Evolutionary conservation across 306 rosid genomes (phyloP), one percentile per base, ranked within the genome.

Genomic region (Lotus japonicus): DNA sequence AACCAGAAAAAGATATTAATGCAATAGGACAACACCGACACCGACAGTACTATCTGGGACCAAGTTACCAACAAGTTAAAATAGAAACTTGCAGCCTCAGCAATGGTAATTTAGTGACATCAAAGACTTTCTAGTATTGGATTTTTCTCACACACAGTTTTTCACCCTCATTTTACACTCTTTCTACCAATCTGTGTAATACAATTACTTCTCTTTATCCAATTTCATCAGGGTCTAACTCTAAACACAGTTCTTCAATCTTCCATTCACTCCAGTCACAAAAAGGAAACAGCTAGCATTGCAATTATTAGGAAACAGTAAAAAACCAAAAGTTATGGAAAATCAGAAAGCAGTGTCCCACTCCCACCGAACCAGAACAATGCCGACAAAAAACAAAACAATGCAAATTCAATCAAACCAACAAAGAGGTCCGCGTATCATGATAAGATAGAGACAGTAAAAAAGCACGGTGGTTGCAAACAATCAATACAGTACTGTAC

Each of bases 301-400:
- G 4, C 6, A 16, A 43, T 73, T 14, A 73, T 64, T 56, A 62
- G 3, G 16, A 16, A 21, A 43, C 65, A 64, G 53, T 50, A 38
- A 48, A 50, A 48, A 38, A 11, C 23, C 23, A 1, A 58, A 21
- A 42, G 61, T 39, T 5, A 58, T 19, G 9, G 19, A 2, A 48
- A 55, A 13, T 33, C 14, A 53, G 54, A 48, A 54, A 13, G 43
- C 11, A 54, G 69, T 26, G 69, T 26, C 33, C 57, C 79, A 62
- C 80, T 13, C 42, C 23, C 72, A 77, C 66, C 68, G 18, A 77
- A 71, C 68, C 15, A 23, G 52, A 55, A 11, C 19, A 58, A 69
- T 6, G 66, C 74, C 60, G 70, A 76, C 79, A 77, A 59, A 21
- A 61, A 9, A 38, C 11, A 38, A 38, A 38, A 38, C 42, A 7